Base-by-base conservation (phyloP, 2,329 filamentous ascomycete genomes). In the Thelonectria rubi region DNA sequence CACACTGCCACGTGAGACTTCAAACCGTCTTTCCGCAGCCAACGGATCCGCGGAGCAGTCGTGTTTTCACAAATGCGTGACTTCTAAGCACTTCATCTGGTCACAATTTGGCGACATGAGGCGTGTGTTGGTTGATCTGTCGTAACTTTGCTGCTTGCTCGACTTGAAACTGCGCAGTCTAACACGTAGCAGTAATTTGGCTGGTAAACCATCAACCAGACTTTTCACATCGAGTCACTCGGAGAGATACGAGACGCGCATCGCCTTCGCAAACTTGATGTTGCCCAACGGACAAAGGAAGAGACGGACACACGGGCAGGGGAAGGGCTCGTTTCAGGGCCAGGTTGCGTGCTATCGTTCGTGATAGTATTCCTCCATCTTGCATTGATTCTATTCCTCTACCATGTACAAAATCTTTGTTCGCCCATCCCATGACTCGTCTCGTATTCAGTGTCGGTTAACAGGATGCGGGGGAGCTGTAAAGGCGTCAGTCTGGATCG, bases 401-500 rank as follows among this genome's bases (percentile, higher is more conserved):
- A 59, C 58, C 68, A 68, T 68, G 55, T 69, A 70, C 69, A 69
- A 24, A 51, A 48, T 53, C 45, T 56, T 47, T 49, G 43, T 50
- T 60, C 48, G 48, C 56, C 51, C 37, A 52, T 26, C 60, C 54
- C 59, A 56, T 45, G 43, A 50, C 58, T 30, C 47, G 52, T 50
- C 50, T 30, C 21, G 18, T 39, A 55, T 64, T 71, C 56, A 71
- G 61, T 71, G 67, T 64, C 67, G 64, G 63, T 71, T 71, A 43
- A 68, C 52, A 32, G 69, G 61, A 54, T 70, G 67, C 24, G 73
- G 72, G 39, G 73, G 73, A 18, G 73, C 73, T 75, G 49, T 52
- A 52, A n/a, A 30, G 10, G 10, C 5, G 37, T 70, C 40, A 72
- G 63, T 60, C 64, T 54, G 20, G 6, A 12, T 4, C 7, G 8